Evolutionary conservation across 371 early-diverging fungal genomes (phyloP).

Genomic region (Nosema granulosis): DNA sequence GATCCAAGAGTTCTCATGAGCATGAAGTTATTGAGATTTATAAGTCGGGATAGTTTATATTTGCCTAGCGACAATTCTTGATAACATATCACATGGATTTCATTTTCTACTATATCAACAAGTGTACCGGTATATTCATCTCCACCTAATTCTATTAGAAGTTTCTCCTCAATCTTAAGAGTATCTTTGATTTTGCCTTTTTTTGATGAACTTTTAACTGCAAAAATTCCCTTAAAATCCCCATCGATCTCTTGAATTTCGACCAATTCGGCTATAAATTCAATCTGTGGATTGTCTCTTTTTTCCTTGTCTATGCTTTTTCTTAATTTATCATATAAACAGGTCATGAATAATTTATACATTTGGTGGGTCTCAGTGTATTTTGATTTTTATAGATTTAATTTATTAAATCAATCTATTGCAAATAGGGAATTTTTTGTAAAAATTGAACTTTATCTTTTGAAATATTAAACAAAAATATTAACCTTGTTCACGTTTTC

Average conservation of each 20-base stretch:
- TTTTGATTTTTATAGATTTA: no score
- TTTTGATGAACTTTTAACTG: not conserved
- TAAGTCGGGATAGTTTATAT: not conserved
- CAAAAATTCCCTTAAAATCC: not conserved
- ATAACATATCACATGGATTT: not conserved
- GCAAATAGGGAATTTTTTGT: no score
- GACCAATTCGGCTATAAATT: not conserved
- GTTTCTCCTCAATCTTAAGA: slow-evolving; percentile 18
- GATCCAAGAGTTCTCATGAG: not conserved
- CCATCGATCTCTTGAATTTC: not conserved
- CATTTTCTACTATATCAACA: slow-evolving; percentile 7
- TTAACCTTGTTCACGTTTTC: no score
- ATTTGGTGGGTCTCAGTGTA: no score
- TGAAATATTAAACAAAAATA: no score
- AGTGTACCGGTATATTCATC: not conserved
- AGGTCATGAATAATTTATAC: not conserved
- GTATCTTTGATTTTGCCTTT: slow-evolving; percentile 13
- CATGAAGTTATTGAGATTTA: slow-evolving; percentile 9
- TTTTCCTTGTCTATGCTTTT: not conserved
- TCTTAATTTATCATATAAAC: not conserved
- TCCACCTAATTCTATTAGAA: not conserved
- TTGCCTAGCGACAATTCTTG: not conserved
- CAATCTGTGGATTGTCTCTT: not conserved
- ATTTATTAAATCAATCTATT: no score
- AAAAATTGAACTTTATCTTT: no score